Evolutionary conservation across 2,329 filamentous ascomycete species (phyloP).

Genomic region (Scedosporium dehoogii): DNA sequence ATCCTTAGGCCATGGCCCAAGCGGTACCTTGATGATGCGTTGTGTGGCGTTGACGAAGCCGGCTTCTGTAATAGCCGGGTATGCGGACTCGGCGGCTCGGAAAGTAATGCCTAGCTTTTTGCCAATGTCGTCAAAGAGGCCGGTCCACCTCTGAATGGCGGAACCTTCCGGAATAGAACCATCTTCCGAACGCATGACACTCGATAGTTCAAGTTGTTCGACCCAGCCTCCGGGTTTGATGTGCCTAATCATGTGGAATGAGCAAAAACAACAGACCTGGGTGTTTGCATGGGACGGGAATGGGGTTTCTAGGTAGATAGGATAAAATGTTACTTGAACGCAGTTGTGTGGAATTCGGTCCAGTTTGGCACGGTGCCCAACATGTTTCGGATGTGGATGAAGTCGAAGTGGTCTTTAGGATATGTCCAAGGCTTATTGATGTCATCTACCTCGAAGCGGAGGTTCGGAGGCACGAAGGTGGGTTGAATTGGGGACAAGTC

Average conservation of each 20-base stretch:
- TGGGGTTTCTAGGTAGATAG: neutral
- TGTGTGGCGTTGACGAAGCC: conserved; percentile 10
- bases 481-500: conserved; percentile 52
- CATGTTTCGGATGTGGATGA: conserved; percentile 16
- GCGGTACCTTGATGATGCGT: conserved; percentile 22
- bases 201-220: conserved; percentile 13
- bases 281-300: neutral
- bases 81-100: conserved; percentile 11
- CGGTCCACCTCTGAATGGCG: conserved; percentile 12
- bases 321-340: conserved; percentile 20
- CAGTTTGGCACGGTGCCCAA: conserved; percentile 21
- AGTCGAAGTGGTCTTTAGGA: conserved; percentile 27
- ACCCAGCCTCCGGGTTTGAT: conserved; percentile 25
- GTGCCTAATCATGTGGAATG: conserved; percentile 8
- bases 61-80: conserved; percentile 8
- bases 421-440: conserved; percentile 40
- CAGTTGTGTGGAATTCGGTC: conserved; percentile 20
- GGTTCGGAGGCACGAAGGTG: conserved; percentile 48
- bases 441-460: conserved; percentile 57
- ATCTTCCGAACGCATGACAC: conserved; percentile 15
- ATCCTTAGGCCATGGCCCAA: conserved; percentile 28
- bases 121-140: conserved; percentile 10
- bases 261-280: neutral
- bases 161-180: conserved; percentile 11
- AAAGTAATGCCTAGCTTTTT: conserved; percentile 16